A percentile compares a stretch with the other conserved stretches of the same genome.
Conservation (phyloP, 2,329 filamentous ascomycete genomes). For the Cordyceps fumosorosea region DNA sequence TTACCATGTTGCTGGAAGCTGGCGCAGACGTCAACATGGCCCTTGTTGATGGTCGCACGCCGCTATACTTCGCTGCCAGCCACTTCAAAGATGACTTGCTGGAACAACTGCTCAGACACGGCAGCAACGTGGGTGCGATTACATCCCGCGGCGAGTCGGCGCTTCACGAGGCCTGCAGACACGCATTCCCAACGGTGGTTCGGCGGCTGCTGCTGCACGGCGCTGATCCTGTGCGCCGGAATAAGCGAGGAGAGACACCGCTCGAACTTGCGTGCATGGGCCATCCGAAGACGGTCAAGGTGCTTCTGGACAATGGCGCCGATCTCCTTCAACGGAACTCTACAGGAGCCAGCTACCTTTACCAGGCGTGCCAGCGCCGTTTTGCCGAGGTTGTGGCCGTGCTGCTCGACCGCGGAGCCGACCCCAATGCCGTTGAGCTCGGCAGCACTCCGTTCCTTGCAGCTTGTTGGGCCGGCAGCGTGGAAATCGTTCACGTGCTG, state of each 20-base stretch:
- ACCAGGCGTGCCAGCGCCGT: neutral
- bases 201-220: neutral
- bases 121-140: neutral
- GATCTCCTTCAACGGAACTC: neutral
- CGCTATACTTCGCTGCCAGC: neutral
- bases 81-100: neutral
- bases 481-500: neutral
- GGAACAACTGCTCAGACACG: neutral
- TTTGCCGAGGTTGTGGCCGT: neutral
- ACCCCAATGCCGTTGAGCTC: neutral
- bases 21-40: neutral
- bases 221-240: neutral
- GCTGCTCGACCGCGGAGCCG: neutral
- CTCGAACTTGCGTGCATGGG: slow-evolving; percentile 3
- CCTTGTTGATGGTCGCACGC: neutral
- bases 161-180: neutral
- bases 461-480: neutral
- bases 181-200: neutral
- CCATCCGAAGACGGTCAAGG: neutral
- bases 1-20: neutral
- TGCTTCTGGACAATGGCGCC: slow-evolving; percentile 4
- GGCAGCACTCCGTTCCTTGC: neutral
- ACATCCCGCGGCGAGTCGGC: neutral
- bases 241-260: neutral
- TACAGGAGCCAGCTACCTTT: neutral